These are phyloP conservation scores for Heritiera littoralis DNA, from an alignment of 345 rosid genomes.

Conservation along the genomic window DNA sequence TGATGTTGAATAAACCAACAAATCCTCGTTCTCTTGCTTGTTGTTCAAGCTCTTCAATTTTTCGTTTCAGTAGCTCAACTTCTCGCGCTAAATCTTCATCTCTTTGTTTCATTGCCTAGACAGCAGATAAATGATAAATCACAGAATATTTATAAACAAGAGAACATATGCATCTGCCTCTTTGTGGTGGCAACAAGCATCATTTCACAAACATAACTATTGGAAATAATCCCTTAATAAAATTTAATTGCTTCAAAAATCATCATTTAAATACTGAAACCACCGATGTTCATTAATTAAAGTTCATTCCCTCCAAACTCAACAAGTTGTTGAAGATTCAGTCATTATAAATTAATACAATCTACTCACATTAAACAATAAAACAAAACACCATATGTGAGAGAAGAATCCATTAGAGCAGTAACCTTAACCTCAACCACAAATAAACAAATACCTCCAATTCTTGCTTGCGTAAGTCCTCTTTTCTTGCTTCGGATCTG, in stretches of 20 bases:
- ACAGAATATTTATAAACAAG: background rate
- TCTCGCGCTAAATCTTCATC: conserved; percentile 51
- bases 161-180: background rate
- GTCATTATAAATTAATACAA: background rate
- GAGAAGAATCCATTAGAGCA: background rate
- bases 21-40: conserved; percentile 40
- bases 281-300: background rate
- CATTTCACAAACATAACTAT: background rate
- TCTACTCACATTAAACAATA: background rate
- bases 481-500: conserved; percentile 80
- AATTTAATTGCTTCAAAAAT: background rate
- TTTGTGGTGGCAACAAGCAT: background rate
- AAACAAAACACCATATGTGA: background rate
- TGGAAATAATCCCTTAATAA: background rate
- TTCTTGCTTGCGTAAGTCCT: conserved; percentile 62
- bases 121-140: conserved; percentile 4
- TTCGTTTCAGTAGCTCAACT: conserved; percentile 42
- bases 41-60: conserved; percentile 47
- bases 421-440: conserved; percentile 8
- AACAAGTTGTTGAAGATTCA: background rate
- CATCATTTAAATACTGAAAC: background rate
- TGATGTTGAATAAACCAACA: conserved; percentile 30
- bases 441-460: conserved; percentile 41
- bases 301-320: background rate
- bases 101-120: conserved; percentile 54